These are phyloP conservation scores for Gigaspora rosea DNA, from an alignment of 192 early-diverging fungal species.

Conservation along the genomic window DNA sequence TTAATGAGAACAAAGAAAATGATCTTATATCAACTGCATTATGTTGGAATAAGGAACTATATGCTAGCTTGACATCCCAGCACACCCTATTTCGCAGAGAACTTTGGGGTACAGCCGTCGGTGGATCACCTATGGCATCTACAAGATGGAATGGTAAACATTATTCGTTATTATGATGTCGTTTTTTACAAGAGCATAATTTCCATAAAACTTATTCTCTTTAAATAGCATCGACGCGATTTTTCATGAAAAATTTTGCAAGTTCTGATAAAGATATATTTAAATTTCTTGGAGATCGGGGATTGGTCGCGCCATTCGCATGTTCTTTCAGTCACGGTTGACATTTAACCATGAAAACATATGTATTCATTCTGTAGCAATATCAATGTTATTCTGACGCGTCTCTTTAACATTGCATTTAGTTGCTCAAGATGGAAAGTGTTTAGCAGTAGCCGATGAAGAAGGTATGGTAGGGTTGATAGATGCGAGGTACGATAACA, in stretches of 20 bases:
- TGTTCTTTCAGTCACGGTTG: constrained; percentile 29
- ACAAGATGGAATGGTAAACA: constrained; percentile 12
- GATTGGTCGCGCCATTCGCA: constrained; percentile 26
- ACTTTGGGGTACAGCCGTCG: constrained; percentile 12
- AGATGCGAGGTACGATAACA: constrained; percentile 49
- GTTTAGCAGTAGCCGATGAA: constrained; percentile 67
- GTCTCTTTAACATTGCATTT: not conserved
- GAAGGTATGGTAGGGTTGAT: constrained; percentile 58
- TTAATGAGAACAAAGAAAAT: not conserved
- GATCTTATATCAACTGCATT: not conserved
- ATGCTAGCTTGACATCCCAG: not conserved
- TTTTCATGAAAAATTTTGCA: constrained; percentile 29
- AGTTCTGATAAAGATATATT: constrained; percentile 21
- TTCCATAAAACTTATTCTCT: too few species aligned
- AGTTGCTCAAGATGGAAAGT: constrained; percentile 49
- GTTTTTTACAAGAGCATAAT: too few species aligned
- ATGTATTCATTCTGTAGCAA: too few species aligned
- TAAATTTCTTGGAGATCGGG: constrained; percentile 15
- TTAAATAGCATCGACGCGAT: constrained; percentile 22
- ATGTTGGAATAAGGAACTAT: not conserved
- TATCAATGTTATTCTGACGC: too few species aligned
- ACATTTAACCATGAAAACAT: not conserved
- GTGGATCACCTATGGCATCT: not conserved
- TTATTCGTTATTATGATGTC: not conserved
- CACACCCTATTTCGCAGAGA: constrained; percentile 15